Evolutionary conservation across 805 yeast genomes (phyloP), one percentile per base, ranked within the genome.

Genomic region (Pichia exigua): DNA sequence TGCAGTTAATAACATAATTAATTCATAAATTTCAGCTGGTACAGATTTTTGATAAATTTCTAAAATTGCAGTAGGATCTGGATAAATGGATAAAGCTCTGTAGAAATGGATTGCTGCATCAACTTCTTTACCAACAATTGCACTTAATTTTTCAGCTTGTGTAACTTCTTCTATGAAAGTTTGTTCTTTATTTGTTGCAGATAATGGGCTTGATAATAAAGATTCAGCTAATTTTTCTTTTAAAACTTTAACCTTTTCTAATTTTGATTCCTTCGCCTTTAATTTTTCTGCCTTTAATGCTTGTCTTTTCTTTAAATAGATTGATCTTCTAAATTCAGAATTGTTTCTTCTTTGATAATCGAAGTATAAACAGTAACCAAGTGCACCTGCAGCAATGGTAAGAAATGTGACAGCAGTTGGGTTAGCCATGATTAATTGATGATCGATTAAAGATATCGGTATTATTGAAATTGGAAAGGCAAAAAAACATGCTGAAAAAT

Each of bases 61-160:
- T 66, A 94, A 77, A 61, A 94, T 81, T 63, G 89, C 97, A 51
- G 95, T 84, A 54, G 99, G 99, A 69, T 86, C 85, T 55, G 99
- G 98, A 70, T 91, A 92, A 47, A 90, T 91, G 42, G 88, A 80
- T 65, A 94, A 76, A 15, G 97, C 98, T 70, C 88, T 87, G 79
- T 94, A 94, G 78, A 90, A 94, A 59, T 84, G 79, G 59, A 91
- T 75, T 40, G 99, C 98, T 44, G 97, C 84, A 54, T 85, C 88
- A 57, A 85, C 70, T 67, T 86, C 88, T 59, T 79, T 77, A 57
- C 83, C 85, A 55, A 85, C 82, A 35, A 72, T 64, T 57, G 78
- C 73, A 57, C 88, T 79, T 60, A 87, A 74, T 67, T 84, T 86
- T 70, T 92, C 98, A 67, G 96, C 98, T 46, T 75, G 65, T 54